Evolutionary conservation across 2,329 filamentous ascomycete genomes (phyloP).

Genomic region (Fonsecaea pedrosoi): DNA sequence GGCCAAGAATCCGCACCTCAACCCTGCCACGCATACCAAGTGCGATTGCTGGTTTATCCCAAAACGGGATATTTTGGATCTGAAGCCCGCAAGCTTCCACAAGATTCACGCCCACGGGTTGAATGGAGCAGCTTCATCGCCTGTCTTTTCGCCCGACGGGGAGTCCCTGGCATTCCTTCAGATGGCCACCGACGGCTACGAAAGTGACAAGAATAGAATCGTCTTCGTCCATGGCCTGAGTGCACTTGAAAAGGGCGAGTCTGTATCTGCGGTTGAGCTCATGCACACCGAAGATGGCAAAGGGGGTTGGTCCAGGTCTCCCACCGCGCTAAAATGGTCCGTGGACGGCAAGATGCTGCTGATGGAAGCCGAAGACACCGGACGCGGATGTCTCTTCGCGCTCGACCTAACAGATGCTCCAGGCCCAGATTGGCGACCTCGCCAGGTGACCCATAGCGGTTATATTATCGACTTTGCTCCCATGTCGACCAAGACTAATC

Average conservation of each 20-base stretch:
- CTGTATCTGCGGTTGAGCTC: slow-evolving; percentile 31
- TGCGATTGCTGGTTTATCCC: slow-evolving; percentile 55
- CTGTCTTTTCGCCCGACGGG: slow-evolving; percentile 54
- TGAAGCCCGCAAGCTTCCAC: slow-evolving; percentile 44
- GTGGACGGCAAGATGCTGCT: slow-evolving; percentile 51
- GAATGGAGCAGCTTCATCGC: slow-evolving; percentile 54
- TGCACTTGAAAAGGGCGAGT: slow-evolving; percentile 44
- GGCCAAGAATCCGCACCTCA: slow-evolving; percentile 53
- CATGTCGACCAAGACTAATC: slow-evolving; percentile 45
- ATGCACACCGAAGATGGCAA: slow-evolving; percentile 48
- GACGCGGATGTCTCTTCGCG: slow-evolving; percentile 52
- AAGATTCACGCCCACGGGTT: slow-evolving; percentile 45
- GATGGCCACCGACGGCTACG: slow-evolving; percentile 55
- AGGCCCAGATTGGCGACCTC: slow-evolving; percentile 25
- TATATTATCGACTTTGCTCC: slow-evolving; percentile 50
- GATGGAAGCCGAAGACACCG: slow-evolving; percentile 51
- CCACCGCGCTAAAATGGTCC: slow-evolving; percentile 50
- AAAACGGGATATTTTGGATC: slow-evolving; percentile 51
- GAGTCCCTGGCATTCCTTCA: slow-evolving; percentile 52
- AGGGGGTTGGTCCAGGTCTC: slow-evolving; percentile 53
- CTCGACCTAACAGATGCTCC: slow-evolving; percentile 29
- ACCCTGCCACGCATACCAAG: slow-evolving; percentile 55
- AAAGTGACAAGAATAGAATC: slow-evolving; percentile 56
- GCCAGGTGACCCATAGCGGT: slow-evolving; percentile 51
- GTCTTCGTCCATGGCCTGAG: slow-evolving; percentile 51